These are phyloP conservation scores for Saturnispora serradocipensis DNA, from an alignment of 805 yeast species.

Conservation along the genomic window DNA sequence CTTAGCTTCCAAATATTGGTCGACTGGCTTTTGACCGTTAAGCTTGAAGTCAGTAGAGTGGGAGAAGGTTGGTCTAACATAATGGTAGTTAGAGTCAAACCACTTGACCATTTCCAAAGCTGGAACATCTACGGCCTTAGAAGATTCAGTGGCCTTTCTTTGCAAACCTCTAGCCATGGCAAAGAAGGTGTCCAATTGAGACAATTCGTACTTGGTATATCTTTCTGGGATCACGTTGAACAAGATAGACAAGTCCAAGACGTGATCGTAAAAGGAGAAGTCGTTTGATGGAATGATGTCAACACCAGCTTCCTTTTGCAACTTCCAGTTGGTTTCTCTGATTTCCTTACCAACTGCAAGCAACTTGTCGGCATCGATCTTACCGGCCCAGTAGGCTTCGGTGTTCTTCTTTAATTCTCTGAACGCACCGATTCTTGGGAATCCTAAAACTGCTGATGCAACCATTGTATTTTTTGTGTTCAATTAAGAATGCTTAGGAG, in stretches of 20 bases:
- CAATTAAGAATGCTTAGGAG: not conserved
- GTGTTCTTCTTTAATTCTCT: conserved; percentile 99
- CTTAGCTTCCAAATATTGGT: conserved; percentile 97
- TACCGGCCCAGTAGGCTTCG: conserved; percentile 98
- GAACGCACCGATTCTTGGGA: conserved; percentile 99
- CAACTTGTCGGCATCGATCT: conserved; percentile 78
- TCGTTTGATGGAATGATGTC: conserved; percentile 96
- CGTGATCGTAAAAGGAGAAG: conserved; percentile 97
- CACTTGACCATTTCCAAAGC: conserved; percentile 99
- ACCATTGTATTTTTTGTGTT: conserved; percentile 51
- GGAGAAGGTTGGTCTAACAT: conserved; percentile 98
- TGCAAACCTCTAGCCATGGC: conserved; percentile 99
- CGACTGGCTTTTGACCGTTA: conserved; percentile 93
- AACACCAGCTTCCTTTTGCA: conserved; percentile 95
- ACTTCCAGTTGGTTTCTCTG: conserved; percentile 95
- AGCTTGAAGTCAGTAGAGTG: conserved; percentile 92
- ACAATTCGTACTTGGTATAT: conserved; percentile 84
- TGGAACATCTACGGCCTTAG: conserved; percentile 92
- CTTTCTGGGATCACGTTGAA: conserved; percentile 97
- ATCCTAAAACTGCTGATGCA: conserved; percentile 94
- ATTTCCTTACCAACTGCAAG: conserved; percentile 89
- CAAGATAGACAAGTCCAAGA: conserved; percentile 81
- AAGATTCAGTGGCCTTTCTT: conserved; percentile 82
- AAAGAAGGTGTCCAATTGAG: conserved; percentile 84
- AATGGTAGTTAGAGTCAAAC: conserved; percentile 99